Base-by-base conservation (phyloP, 2,329 filamentous ascomycete genomes). In the Oidium heveae region DNA sequence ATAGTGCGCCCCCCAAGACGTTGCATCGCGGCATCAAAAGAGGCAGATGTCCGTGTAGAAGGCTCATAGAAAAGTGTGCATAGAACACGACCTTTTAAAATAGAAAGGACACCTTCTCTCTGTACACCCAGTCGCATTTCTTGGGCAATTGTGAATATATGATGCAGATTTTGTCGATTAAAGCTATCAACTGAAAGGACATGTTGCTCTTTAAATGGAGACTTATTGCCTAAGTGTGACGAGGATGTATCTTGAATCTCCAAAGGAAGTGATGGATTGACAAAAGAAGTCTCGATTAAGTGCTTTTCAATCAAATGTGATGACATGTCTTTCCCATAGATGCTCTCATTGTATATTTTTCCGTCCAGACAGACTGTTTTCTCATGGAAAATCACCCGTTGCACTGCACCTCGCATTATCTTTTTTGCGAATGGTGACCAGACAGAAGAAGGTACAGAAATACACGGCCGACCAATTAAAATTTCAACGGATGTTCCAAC, bases 1-100 rank as follows among this genome's bases (percentile, higher is more conserved):
- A 98, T 76, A 2, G 84, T 89, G 52, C 86, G 78, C 51, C 91
- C 91, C 61, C 91, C 91, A 5, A 98, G 81, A 54, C 93, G 84
- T 73, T 98, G 93, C 91, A 98, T 98, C 44, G 91, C 91, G 55
- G 89, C 85, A 65, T 98, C 91, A 63, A 98, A 98, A 3, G 91
- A 98, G 39, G 85, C 80, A 13, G 89, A 95, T 5, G 91, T 98
- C 55, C 91, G 79, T 2, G 91, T 98, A 0, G 89, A 96, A 1
- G 91, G 91, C 73, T 98, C 91, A 68, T 88, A 98, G 76, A 98
- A 98, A 71, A 98, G 79, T 1, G 86, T 91, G 70, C 83, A 86
- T 39, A 98, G 75, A 13, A 98, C 78, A 49, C 84, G 80, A 32
- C 88, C 87, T 63, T 84, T 85, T 58, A 98, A 78, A 55, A 94